phyloP scores from a whole-genome alignment of 1,139 yeast genomes.

The Zhuliangozyma parablackwelliae region DNA sequence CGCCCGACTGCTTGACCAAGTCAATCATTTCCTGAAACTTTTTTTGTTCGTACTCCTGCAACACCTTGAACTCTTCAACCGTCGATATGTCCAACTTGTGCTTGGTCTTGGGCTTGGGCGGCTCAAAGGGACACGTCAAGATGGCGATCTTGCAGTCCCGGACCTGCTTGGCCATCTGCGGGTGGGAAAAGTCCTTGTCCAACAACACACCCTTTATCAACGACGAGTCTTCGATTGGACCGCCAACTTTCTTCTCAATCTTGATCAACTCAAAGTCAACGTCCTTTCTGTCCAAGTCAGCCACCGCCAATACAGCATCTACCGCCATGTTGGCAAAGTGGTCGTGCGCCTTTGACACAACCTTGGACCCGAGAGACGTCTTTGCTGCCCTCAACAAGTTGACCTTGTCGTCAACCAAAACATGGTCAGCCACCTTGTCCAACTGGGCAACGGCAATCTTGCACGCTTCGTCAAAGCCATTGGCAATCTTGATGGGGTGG shows the following conservation, averaged over 20 bases:
- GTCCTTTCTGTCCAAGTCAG: conserved; percentile 86
- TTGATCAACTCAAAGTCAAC: conserved; percentile 96
- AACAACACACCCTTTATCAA: conserved; percentile 87
- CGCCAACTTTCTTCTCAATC: conserved; percentile 95
- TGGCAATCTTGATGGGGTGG: conserved; percentile 94
- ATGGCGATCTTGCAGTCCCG: conserved; percentile 87
- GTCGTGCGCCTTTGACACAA: conserved; percentile 90
- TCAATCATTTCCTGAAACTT: conserved; percentile 90
- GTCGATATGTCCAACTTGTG: conserved; percentile 90
- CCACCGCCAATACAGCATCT: conserved; percentile 89
- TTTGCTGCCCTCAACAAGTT: conserved; percentile 84
- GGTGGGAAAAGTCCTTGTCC: conserved; percentile 96
- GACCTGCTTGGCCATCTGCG: conserved; percentile 89
- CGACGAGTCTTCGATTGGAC: conserved; percentile 79
- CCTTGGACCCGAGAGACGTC: conserved; percentile 92
- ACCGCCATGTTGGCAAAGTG: conserved; percentile 96
- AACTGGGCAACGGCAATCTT: conserved; percentile 78
- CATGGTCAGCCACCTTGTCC: conserved; percentile 67
- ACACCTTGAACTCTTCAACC: conserved; percentile 86
- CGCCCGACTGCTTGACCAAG: conserved; percentile 83
- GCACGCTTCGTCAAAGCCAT: conserved; percentile 97
- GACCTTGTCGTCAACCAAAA: conserved; percentile 48
- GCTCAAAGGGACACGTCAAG: conserved; percentile 97
- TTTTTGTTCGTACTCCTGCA: conserved; percentile 88
- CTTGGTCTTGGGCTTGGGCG: conserved; percentile 98